Evolutionary conservation across 371 early-diverging fungal species (phyloP).

Genomic region (Mucor lusitanicus): DNA sequence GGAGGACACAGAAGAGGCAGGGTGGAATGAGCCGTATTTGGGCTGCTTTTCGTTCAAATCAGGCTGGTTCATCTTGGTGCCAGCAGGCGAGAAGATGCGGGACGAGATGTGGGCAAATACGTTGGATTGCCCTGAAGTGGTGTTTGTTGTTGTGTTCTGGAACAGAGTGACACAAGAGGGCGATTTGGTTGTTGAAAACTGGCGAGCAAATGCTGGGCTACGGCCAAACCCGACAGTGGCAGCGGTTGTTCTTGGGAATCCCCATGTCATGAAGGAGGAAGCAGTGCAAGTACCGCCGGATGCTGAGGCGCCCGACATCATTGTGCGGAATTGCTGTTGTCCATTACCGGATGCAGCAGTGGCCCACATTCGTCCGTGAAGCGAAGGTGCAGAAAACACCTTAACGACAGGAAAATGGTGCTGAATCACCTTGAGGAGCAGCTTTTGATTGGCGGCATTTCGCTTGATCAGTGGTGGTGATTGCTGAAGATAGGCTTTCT

Average conservation of each 20-base stretch:
- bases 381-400: slow-evolving; percentile 24
- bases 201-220: slow-evolving; percentile 13
- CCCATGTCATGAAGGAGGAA: slow-evolving; percentile 16
- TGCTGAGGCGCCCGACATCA: slow-evolving; percentile 21
- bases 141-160: slow-evolving; percentile 16
- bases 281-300: slow-evolving; percentile 5
- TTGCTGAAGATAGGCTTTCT: slow-evolving; percentile 1
- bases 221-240: slow-evolving; percentile 21
- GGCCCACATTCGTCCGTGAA: slow-evolving; percentile 8
- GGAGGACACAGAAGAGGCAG: neutral
- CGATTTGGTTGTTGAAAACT: slow-evolving; percentile 29
- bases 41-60: neutral
- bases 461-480: neutral
- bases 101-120: slow-evolving; percentile 23
- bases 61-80: slow-evolving; percentile 14
- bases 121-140: slow-evolving; percentile 13
- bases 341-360: slow-evolving; percentile 1
- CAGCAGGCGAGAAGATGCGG: slow-evolving; percentile 30
- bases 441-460: slow-evolving; percentile 1
- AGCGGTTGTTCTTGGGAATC: slow-evolving; percentile 23
- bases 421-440: slow-evolving; percentile 16
- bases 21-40: neutral
- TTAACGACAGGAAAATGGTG: slow-evolving; percentile 30
- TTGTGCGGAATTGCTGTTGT: slow-evolving; percentile 25
- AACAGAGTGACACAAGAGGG: slow-evolving; percentile 19